Evolutionary conservation across 148 eudicot genomes (phyloP), one percentile per base, ranked within the genome.

Genomic region (Persicaria tinctoria): DNA sequence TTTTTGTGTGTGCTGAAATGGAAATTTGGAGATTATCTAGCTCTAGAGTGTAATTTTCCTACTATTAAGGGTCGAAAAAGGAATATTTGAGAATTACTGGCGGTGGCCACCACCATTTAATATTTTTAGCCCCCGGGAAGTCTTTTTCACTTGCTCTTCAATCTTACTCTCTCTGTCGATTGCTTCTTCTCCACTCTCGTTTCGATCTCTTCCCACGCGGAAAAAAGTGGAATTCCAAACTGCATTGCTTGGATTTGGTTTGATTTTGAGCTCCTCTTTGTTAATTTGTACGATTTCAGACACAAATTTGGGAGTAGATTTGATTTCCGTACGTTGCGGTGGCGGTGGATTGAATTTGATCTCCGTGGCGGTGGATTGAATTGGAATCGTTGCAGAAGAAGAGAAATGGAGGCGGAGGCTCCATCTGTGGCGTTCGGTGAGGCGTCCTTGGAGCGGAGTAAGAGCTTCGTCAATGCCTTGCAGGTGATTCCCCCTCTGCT

Each of bases 381-480:
- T 13, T 38, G 59, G 41, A 32, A 32, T 46, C 12, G 27, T n/a
- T 16, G 73, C 77, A 74, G 79, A 77, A 48, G 74, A 77, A 16
- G 83, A 71, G 20, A 53, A 75, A 44, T 13, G 5, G 70, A 79
- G 78, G 73, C 6, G 80, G 78, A 72, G 75, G 75, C 18, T 18
- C 12, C 70, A 55, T 13, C 72, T 2, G 23, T 74, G 1, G 73
- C 77, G 4, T 84, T 81, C 69, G 86, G 77, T 72, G 86, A 84
- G 75, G 78, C 68, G 44, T 84, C 86, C 48, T 74, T 84, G 86
- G 82, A 84, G 57, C 86, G 84, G 5, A 84, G 86, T 69, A 84
- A 82, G 72, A 79, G 77, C 56, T 53, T 44, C 76, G 71, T 45
- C 75, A 3, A 46, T 74, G 3, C 87, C 7, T 78, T 84, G 64